Percentiles rank a stretch among this genome's conserved stretches.
phyloP scores from a whole-genome alignment of 192 early-diverging fungal species.

The Coemansia sp. region DNA sequence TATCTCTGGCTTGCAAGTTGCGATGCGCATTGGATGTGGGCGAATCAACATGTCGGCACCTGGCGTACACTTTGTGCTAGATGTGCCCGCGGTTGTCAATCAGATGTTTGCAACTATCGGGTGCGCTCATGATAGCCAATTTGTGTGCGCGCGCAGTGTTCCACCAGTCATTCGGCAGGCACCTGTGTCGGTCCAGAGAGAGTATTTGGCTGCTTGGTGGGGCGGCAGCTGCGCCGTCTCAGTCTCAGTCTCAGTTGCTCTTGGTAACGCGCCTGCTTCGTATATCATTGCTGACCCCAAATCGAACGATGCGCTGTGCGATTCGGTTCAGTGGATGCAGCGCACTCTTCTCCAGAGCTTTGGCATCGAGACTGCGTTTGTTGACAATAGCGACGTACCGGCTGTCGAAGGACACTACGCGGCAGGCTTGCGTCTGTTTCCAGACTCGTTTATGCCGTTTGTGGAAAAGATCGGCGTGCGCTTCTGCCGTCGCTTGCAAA shows the following conservation, averaged over 20 bases:
- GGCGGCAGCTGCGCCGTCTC: conserved; percentile 14
- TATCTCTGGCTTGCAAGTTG: conserved; percentile 14
- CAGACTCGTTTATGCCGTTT: conserved; percentile 21
- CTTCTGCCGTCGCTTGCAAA: conserved; percentile 26
- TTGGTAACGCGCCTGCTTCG: not conserved
- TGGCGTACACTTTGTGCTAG: conserved; percentile 7
- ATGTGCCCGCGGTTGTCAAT: conserved; percentile 17
- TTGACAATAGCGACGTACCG: not conserved
- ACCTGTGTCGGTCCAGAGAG: conserved; percentile 47
- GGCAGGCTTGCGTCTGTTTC: conserved; percentile 14
- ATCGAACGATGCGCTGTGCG: not conserved
- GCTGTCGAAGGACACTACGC: not conserved
- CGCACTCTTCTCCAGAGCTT: conserved; percentile 4
- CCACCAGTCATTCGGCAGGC: conserved; percentile 14
- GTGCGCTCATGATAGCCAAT: not conserved
- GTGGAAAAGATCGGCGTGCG: conserved; percentile 44
- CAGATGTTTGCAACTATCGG: not conserved
- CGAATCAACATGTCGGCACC: conserved; percentile 9
- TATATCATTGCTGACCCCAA: not conserved
- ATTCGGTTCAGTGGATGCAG: conserved; percentile 13
- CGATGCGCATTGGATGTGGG: not conserved
- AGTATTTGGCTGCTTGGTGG: conserved; percentile 57
- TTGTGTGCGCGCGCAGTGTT: not conserved
- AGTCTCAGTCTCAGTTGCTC: not conserved
- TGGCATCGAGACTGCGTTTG: not conserved